These are phyloP conservation scores for Zalerion maritima DNA, from an alignment of 495 filamentous ascomycete genomes.

Conservation along the genomic window DNA sequence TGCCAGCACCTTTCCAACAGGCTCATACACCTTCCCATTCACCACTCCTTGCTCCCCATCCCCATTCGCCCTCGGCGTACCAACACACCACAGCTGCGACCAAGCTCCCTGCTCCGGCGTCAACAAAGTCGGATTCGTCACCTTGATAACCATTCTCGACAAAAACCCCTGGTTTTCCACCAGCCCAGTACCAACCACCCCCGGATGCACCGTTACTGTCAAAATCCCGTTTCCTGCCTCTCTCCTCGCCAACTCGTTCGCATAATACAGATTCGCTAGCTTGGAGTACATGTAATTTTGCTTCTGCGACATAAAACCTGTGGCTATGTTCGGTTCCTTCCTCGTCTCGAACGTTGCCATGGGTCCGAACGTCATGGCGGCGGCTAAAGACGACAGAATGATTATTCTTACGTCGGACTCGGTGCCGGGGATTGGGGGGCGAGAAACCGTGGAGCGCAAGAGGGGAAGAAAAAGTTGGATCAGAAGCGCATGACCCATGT, in stretches of 20 bases:
- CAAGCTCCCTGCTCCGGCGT: slow-evolving; percentile 31
- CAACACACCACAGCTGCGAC: slow-evolving; percentile 53
- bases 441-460: too few species aligned
- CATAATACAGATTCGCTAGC: slow-evolving; percentile 55
- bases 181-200: slow-evolving; percentile 43
- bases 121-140: slow-evolving; percentile 11
- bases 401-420: too few species aligned
- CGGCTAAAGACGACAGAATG: too few species aligned
- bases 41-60: too few species aligned
- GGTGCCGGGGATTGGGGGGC: too few species aligned
- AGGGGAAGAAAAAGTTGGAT: slow-evolving; percentile 44
- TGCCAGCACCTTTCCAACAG: slow-evolving; percentile 10
- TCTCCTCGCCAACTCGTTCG: slow-evolving; percentile 40
- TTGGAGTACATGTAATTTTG: slow-evolving; percentile 59
- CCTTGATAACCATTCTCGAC: too few species aligned
- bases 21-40: slow-evolving; percentile 24
- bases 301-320: too few species aligned
- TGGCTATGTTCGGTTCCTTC: too few species aligned
- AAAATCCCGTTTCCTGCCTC: slow-evolving; percentile 43
- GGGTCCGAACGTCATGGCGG: too few species aligned
- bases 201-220: slow-evolving; percentile 50
- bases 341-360: too few species aligned
- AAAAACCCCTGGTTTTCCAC: slow-evolving; percentile 13
- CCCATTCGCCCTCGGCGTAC: too few species aligned
- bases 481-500: slow-evolving; percentile 49